phyloP scores from a whole-genome alignment of 257 asterid species.

The Solanum boliviense region DNA sequence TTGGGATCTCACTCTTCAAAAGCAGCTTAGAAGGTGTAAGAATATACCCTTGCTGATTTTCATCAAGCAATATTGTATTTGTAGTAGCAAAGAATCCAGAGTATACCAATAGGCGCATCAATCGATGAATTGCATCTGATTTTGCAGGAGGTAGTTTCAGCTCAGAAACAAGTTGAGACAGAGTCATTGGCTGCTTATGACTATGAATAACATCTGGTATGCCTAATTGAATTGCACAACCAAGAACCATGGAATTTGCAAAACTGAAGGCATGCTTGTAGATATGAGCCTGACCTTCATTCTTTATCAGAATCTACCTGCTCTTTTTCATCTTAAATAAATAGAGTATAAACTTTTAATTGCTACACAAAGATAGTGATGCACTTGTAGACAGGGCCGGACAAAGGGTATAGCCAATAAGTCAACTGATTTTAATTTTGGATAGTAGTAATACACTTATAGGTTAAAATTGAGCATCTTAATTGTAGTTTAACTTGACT shows the following conservation, averaged over 20 bases:
- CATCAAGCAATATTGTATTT: neutral
- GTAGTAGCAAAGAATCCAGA: conserved; percentile 3
- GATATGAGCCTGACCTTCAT: conserved; percentile 5
- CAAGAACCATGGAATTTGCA: conserved; percentile 9
- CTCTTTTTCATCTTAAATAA: neutral
- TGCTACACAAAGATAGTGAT: neutral
- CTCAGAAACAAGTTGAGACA: neutral
- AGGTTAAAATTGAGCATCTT: no score
- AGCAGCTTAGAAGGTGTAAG: conserved; percentile 8
- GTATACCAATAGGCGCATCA: conserved; percentile 7
- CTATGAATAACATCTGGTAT: conserved; percentile 7
- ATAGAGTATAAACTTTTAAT: neutral
- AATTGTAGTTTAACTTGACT: neutral
- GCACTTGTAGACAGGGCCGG: neutral
- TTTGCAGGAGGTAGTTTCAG: conserved; percentile 4
- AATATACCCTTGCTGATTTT: neutral
- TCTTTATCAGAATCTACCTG: neutral
- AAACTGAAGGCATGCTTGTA: conserved; percentile 1
- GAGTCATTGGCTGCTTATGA: conserved; percentile 12
- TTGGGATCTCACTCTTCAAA: neutral
- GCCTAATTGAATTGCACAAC: conserved; percentile 10
- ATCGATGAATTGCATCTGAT: conserved; percentile 4
- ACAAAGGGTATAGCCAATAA: neutral
- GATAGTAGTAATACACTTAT: neutral
- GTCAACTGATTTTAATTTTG: neutral